These are phyloP conservation scores for Fusarium globosum DNA, from an alignment of 2,329 filamentous ascomycete genomes.

Conservation along the genomic window DNA sequence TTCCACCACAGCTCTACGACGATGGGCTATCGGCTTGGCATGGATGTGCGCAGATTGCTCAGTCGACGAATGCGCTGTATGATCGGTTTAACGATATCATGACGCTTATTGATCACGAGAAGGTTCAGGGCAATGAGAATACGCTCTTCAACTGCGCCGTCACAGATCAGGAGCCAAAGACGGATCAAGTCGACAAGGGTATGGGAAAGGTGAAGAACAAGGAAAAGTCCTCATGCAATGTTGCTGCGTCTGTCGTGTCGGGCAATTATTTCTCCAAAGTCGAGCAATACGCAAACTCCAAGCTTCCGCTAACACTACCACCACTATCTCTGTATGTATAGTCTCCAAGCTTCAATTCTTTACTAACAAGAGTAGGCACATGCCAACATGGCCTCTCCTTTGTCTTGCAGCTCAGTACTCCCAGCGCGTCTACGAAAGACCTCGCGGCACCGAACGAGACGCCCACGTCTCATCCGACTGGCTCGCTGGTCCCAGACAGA, in stretches of 20 bases:
- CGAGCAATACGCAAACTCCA: slow-evolving; percentile 81
- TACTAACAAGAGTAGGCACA: slow-evolving; percentile 61
- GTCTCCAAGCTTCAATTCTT: neutral
- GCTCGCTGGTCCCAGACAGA: slow-evolving; percentile 81
- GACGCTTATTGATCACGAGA: slow-evolving; percentile 76
- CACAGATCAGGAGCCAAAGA: neutral
- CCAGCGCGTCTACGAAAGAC: slow-evolving; percentile 76
- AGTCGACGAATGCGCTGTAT: slow-evolving; percentile 61
- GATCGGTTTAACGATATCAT: slow-evolving; percentile 76
- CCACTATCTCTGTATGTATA: slow-evolving; percentile 71
- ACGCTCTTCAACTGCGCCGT: slow-evolving; percentile 59
- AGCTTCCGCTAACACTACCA: slow-evolving; percentile 73
- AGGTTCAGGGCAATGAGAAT: slow-evolving; percentile 62
- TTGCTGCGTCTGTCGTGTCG: slow-evolving; percentile 48
- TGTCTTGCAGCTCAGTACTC: slow-evolving; percentile 84
- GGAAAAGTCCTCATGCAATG: slow-evolving; percentile 22
- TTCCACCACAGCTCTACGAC: slow-evolving; percentile 55
- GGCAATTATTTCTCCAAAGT: slow-evolving; percentile 79
- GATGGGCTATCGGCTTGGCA: slow-evolving; percentile 58
- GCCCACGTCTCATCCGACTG: slow-evolving; percentile 78
- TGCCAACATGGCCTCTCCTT: slow-evolving; percentile 80
- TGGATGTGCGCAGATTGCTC: slow-evolving; percentile 54
- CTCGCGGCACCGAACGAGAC: slow-evolving; percentile 71
- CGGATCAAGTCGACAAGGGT: slow-evolving; percentile 6
- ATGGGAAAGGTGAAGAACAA: slow-evolving; percentile 34